A percentile compares a stretch with the other conserved stretches of the same genome.
phyloP scores from a whole-genome alignment of 2,329 filamentous ascomycete species.

The Fusarium sp. region DNA sequence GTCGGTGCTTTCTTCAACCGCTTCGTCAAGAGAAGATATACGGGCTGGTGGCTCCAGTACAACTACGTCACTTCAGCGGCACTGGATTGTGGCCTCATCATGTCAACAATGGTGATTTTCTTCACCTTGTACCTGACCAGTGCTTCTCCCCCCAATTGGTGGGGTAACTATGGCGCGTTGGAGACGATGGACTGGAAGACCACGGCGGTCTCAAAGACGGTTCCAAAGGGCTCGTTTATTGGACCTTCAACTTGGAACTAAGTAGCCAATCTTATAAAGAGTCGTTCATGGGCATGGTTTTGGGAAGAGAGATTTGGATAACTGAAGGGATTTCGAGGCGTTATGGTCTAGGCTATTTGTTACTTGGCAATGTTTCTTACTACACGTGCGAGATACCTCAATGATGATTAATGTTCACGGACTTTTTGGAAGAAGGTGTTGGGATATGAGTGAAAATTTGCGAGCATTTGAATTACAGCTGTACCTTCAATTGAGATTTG shows the following conservation, averaged over 20 bases:
- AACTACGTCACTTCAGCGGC: slow-evolving; percentile 79
- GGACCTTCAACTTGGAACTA: slow-evolving; percentile 60
- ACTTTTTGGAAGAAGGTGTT: neutral
- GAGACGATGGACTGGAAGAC: slow-evolving; percentile 57
- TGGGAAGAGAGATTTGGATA: slow-evolving; percentile 22
- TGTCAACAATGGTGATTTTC: slow-evolving; percentile 75
- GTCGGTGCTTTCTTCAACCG: slow-evolving; percentile 75
- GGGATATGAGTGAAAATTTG: neutral
- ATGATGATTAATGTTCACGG: slow-evolving; percentile 37
- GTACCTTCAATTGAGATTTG: neutral
- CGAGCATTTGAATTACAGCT: neutral
- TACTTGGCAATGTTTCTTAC: slow-evolving; percentile 22
- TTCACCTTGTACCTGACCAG: slow-evolving; percentile 70
- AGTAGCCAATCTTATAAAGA: neutral
- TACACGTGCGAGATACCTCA: slow-evolving; percentile 39
- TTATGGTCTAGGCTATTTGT: slow-evolving; percentile 28
- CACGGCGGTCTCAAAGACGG: slow-evolving; percentile 52
- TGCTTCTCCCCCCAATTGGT: slow-evolving; percentile 66
- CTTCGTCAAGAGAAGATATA: slow-evolving; percentile 69
- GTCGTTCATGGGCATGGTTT: neutral
- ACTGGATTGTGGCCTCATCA: slow-evolving; percentile 71
- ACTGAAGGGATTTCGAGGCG: slow-evolving; percentile 24
- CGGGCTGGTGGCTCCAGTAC: slow-evolving; percentile 80
- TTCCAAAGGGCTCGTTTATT: slow-evolving; percentile 57
- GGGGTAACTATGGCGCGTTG: slow-evolving; percentile 61